phyloP scores from a whole-genome alignment of 2,329 filamentous ascomycete genomes.

The Aspergillaceae sp. region DNA sequence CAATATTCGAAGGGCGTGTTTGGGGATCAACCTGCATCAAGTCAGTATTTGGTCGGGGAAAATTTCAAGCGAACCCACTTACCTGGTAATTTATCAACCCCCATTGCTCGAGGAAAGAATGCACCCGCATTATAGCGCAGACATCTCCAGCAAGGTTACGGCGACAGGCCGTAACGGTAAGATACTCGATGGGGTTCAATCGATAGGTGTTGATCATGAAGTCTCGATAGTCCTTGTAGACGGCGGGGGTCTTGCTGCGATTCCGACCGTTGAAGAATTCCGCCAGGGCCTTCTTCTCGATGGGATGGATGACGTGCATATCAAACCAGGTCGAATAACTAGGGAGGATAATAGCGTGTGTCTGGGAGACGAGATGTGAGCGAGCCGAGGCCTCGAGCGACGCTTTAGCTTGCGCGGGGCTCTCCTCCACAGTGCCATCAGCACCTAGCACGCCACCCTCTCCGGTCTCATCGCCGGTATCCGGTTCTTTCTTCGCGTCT shows the following conservation, averaged over 20 bases:
- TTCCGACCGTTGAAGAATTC: slow-evolving; percentile 99
- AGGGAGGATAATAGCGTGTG: slow-evolving; percentile 89
- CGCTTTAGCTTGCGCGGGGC: slow-evolving; percentile 64
- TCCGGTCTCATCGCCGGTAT: slow-evolving; percentile 35
- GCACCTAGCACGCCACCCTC: slow-evolving; percentile 35
- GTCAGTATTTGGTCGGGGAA: slow-evolving; percentile 3
- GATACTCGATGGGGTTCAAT: slow-evolving; percentile 87
- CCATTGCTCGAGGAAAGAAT: slow-evolving; percentile 97
- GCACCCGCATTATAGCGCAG: slow-evolving; percentile 97
- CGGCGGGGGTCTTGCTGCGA: slow-evolving; percentile 90
- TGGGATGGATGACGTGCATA: slow-evolving; percentile 83
- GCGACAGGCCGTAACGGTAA: slow-evolving; percentile 92
- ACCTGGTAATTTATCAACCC: slow-evolving; percentile 98
- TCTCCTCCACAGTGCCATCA: slow-evolving; percentile 45
- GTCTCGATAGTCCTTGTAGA: slow-evolving; percentile 98
- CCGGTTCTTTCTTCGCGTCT: slow-evolving; percentile 39
- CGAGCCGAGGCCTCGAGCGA: slow-evolving; percentile 77
- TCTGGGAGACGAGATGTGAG: slow-evolving; percentile 85
- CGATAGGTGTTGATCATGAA: slow-evolving; percentile 99
- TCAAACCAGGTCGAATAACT: slow-evolving; percentile 99
- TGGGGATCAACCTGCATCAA: slow-evolving; percentile 76
- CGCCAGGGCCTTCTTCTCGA: slow-evolving; percentile 88
- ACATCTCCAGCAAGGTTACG: slow-evolving; percentile 94
- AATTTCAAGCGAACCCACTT: slow-evolving; percentile 16
- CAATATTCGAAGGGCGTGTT: slow-evolving; percentile 87